A percentile compares a stretch with the other conserved stretches of the same genome.
These are phyloP conservation scores for Populus hybrid DNA, from an alignment of 441 rosid species.

Conservation along the genomic window DNA sequence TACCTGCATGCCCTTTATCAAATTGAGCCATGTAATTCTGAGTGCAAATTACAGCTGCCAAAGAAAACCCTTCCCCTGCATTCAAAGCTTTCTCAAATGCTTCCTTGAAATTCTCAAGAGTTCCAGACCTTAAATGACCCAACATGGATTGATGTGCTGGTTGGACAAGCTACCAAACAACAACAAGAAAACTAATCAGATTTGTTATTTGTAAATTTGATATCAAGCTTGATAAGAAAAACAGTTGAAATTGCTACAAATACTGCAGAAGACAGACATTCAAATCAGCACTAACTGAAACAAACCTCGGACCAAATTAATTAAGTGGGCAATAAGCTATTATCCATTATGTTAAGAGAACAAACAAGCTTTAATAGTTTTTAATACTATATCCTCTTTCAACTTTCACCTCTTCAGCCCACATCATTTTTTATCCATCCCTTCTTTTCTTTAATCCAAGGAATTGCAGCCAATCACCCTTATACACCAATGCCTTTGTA, in stretches of 20 bases:
- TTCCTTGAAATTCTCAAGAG: conserved; percentile 67
- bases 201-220: not conserved
- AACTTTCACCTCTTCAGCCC: not conserved
- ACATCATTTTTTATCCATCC: not conserved
- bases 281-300: not conserved
- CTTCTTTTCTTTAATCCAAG: not conserved
- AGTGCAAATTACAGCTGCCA: conserved; percentile 52
- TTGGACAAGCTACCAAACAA: conserved; percentile 63
- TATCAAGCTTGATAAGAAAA: not conserved
- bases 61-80: conserved; percentile 71
- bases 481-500: not conserved
- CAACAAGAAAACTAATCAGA: not conserved
- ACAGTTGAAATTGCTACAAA: not conserved
- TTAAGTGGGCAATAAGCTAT: not conserved
- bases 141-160: conserved; percentile 74
- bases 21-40: conserved; percentile 47
- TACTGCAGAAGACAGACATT: not conserved
- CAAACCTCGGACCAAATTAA: not conserved
- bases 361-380: not conserved
- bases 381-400: not conserved
- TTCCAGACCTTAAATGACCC: conserved; percentile 67
- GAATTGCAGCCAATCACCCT: not conserved
- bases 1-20: conserved; percentile 77
- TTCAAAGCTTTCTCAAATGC: conserved; percentile 73
- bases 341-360: not conserved